These are phyloP conservation scores for Elsinoe australis DNA, from an alignment of 2,329 filamentous ascomycete species.

Conservation along the genomic window DNA sequence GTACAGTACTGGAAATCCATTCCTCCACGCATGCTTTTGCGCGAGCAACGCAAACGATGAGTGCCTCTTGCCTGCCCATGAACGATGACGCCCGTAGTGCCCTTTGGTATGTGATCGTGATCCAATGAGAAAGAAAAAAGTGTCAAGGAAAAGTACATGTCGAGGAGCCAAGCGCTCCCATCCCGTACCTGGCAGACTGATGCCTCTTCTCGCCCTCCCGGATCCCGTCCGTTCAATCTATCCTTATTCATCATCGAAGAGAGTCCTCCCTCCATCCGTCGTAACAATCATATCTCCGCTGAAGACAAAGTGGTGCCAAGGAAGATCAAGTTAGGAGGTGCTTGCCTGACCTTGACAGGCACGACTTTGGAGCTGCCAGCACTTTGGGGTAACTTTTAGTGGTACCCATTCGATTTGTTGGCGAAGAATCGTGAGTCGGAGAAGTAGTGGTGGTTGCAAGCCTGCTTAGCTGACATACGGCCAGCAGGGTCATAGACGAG, in stretches of 20 bases:
- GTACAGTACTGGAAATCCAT: constrained; percentile 10
- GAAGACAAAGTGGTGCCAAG: background rate
- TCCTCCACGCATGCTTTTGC: background rate
- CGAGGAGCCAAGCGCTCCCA: background rate
- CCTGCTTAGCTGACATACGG: constrained; percentile 82
- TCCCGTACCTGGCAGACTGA: constrained; percentile 1
- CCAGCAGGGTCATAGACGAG: constrained; percentile 81
- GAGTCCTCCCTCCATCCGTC: background rate
- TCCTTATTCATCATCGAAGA: constrained; percentile 1
- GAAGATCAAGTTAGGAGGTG: background rate
- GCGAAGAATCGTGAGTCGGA: constrained; percentile 21
- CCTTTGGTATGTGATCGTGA: constrained; percentile 13
- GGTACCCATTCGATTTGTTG: constrained; percentile 23
- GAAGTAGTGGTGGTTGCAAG: constrained; percentile 79
- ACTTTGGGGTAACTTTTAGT: constrained; percentile 18
- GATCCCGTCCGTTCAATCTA: constrained; percentile 3
- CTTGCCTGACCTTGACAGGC: background rate
- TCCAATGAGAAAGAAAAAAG: constrained; percentile 1
- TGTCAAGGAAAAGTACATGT: constrained; percentile 7
- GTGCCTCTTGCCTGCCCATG: background rate
- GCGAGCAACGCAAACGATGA: background rate
- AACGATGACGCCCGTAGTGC: constrained; percentile 7
- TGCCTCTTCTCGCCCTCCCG: background rate
- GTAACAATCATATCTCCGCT: constrained; percentile 15
- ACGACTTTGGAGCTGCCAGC: background rate